Evolutionary conservation across 2,329 filamentous ascomycete species (phyloP), one percentile per base, ranked within the genome.

Genomic region (Penicillium sp.): DNA sequence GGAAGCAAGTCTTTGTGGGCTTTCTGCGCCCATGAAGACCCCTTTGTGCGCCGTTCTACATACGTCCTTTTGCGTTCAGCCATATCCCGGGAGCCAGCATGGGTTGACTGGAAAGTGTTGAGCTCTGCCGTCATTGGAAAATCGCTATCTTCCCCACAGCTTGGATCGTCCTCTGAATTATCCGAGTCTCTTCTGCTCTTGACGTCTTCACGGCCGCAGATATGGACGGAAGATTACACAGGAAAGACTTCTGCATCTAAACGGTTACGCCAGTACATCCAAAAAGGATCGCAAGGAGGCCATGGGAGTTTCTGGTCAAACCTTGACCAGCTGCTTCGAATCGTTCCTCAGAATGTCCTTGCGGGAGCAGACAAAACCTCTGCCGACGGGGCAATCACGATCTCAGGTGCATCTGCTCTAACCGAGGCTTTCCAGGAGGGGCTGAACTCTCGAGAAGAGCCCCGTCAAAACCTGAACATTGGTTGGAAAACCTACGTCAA

Each of bases 261-360:
- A 60, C 78, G 88, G 22, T 75, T 99, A 4, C 84, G 85, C 52
- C 80, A 86, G 8, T 95, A 96, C 66, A 79, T 98, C 6, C 88
- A 90, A 62, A 90, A 88, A 68, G 94, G 95, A 2, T 96, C 94
- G 0, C 91, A 97, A 69, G 86, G 87, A n/a, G 89, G 90, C 3
- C 81, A 86, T 0, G 77, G 82, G 3, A 84, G 82, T 10, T 96
- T 88, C 71, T 99, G 95, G 95, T 76, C 82, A 28, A 85, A 84
- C 15, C 73, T 96, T 35, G 81, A 83, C 41, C 79, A 81, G 34
- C 76, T 98, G 0, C 72, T 96, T 52, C 73, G 76, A 25, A 72
- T 72, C 6, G 67, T 90, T 12, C 88, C 88, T 4, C 59, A 71
- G 5, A 79, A 84, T 22, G 73, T 87, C 51, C 60, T 78, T 38